Base-by-base conservation (phyloP, 345 rosid species). In the Eucalyptus coolabah region DNA sequence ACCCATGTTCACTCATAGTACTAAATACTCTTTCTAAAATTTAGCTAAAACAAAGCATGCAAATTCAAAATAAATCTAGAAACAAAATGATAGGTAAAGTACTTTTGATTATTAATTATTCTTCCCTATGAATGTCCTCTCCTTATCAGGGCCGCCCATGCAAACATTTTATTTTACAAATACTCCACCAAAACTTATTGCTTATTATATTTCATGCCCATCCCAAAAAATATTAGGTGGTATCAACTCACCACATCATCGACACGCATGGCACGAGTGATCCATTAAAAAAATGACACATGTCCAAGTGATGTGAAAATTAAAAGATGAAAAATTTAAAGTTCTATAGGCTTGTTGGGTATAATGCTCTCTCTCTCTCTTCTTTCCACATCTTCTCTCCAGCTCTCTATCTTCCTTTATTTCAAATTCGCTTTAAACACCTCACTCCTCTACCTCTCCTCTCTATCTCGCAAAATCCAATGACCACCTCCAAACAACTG, bases 341-440 rank as follows among this genome's bases (percentile, higher is more conserved):
- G 8, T 17, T 17, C 9, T 18, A 19, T 7, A 18, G 23, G 56
- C 56, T 51, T 51, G 23, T 53, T 19, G 0, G 0, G 0, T 19
- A 53, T 19, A 2, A 53, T 53, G 59, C 11, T 21, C 59, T 53
- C 59, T 53, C 24, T 51, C 0, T 51, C 56, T 53, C 59, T 19
- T 53, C 59, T 53, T 19, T 19, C 59, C 59, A 4, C 10, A 1
- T 53, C 26, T 53, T 53, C 59, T 8, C 59, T 2, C 59, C 26
- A 4, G 5, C 59, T 53, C 59, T 53, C 11, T 53, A 7, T 53
- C 56, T 19, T 53, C 59, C 1, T 53, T 53, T 8, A 53, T 53
- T 53, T 53, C 59, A 53, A 53, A 18, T 53, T 53, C 24, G 0
- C 56, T 53, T 5, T 53, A 19, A 53, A 53, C 24, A 53, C 56